Base-by-base conservation (phyloP, 2,329 filamentous ascomycete species). In the Phoma sp. region DNA sequence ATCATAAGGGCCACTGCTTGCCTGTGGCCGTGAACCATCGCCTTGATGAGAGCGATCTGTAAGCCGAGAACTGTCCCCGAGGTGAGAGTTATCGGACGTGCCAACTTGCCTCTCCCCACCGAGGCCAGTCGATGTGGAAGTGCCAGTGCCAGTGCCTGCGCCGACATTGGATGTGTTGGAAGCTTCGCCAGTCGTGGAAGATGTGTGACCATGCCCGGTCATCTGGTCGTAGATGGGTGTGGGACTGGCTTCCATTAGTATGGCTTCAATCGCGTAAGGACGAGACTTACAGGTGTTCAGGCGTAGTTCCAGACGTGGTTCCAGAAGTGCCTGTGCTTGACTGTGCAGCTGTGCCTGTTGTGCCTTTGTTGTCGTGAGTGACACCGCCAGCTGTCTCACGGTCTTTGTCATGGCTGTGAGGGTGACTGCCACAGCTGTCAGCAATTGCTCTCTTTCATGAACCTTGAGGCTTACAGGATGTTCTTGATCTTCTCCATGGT, bases 401-500 rank as follows among this genome's bases (percentile, higher is more conserved):
- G 51, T 76, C 65, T 56, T 71, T 62, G 56, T 77, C 67, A 23
- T 67, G 63, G 47, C 74, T 70, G 62, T 77, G 74, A 50, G 64
- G 56, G 26, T 69, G 60, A 38, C 69, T 66, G 37, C 66, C 61
- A 33, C 65, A 65, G 46, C 66, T 72, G 53, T 37, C 9, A 56
- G 38, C 30, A 36, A 10, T 33, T 21, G 32, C n/a, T 18, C 23
- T 25, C 7, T n/a, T 12, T 2, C 4, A 7, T 15, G 32, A 2
- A 23, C 10, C 5, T 40, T 15, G 29, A 18, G 12, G 46, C 75
- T 60, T 61, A 78, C 76, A 80, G 64, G 47, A 79, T 66, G 60
- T 70, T 73, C 73, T 78, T 79, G 49, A 80, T 62, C 68, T 78
- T 78, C 51, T 79, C 72, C 78, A 80, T 80, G 51, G 33, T 57